Base-by-base conservation (phyloP, 129 eudicot species). In the Tagetes patula region DNA sequence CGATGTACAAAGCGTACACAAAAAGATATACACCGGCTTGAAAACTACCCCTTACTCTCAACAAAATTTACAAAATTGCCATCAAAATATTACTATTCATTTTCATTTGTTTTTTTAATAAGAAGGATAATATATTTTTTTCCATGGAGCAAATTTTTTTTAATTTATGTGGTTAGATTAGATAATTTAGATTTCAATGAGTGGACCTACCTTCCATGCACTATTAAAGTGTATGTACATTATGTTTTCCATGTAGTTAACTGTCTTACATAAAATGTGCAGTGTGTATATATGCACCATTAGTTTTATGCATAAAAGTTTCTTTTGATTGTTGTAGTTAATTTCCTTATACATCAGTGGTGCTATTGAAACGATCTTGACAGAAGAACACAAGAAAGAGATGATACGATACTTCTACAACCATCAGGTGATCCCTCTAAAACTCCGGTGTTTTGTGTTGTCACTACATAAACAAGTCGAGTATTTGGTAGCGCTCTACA, bases 311-410 rank as follows among this genome's bases (percentile, higher is more conserved):
- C 1, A 49, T 67, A 47, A 9, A 46, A 12, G 56, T 34, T 45
- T 3, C 38, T 12, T 30, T 74, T 64, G n/a, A n/a, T n/a, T 39
- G 4, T 58, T 59, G 56, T 62, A 69, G 81, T 8, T 77, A 47
- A 77, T 77, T 33, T 76, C 81, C 13, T 77, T 77, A 49, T 77
- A 77, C 71, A 59, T 77, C 11, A 77, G 81, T 69, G 75, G 70
- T 67, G 45, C 75, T 1, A 46, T 77, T 3, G 58, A 70, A 3
- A 49, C 46, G 0, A 12, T 48, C 20, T 41, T 77, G 46, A 69
- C 12, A 1, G 27, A 69, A 47, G 75, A 77, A 37, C 81, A 77
- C 45, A 70, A 50, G 65, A 43, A 47, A 39, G 81, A 77, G 64
- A 69, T 77, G 71, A 69, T 69, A 69, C 62, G 81, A 0, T 77